Evolutionary conservation across 1,284 basidiomycete genomes (phyloP), one percentile per base, ranked within the genome.

Genomic region (Irpex sp.): DNA sequence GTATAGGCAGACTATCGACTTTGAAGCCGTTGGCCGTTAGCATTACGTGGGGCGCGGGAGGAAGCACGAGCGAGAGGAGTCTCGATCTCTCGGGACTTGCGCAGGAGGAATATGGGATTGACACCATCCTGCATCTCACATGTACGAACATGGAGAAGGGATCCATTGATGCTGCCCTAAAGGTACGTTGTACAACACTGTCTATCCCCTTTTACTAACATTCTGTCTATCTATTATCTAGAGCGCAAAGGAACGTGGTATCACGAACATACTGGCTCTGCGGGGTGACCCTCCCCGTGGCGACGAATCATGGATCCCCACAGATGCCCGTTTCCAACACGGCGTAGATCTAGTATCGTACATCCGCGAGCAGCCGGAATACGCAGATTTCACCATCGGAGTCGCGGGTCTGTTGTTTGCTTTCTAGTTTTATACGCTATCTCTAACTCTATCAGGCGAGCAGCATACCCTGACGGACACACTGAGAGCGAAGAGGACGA

Each of bases 31-130:
- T 94, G 10, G 92, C 90, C 35, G 82, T 96, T 67, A 94, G 90
- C 68, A 83, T 98, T 42, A 98, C 96, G 68, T 98, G 96, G 96
- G 96, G 96, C 57, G 94, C 96, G 0, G 94, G 96, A n/a, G 96
- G 97, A 0, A 87, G 88, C 6, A 99, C 97, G 0, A 92, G 87
- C 64, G 91, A 95, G 37, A 83, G 91, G 56, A 94, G 88, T 69
- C 79, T 99, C 56, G 94, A 96, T 68, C 83, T 99, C 3, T 93
- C 92, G 0, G 80, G 84, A 60, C 72, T 91, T 67, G 83, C 86
- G 59, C 84, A 92, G 72, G 75, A 78, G 8, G 87, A 91, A 58
- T 85, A 90, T 72, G 83, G 82, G 3, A 75, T 93, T 54, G 91
- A 95, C 71, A 93, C 94, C 0, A 85, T 98, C 63, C 78, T 99